These are phyloP conservation scores for Puccinia polysora DNA, from an alignment of 1,284 basidiomycete genomes.

Conservation along the genomic window DNA sequence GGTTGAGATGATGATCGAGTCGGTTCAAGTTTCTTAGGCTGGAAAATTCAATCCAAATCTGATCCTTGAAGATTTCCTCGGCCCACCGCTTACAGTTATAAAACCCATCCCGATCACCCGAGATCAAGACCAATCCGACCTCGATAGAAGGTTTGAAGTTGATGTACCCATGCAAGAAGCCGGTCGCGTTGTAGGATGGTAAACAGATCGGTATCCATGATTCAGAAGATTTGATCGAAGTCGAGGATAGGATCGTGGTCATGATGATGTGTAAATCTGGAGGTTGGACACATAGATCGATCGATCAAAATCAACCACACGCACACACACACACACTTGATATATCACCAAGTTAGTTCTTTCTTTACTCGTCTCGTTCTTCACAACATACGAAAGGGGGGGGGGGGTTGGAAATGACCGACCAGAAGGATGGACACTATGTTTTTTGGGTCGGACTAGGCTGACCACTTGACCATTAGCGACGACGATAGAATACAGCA, in stretches of 20 bases:
- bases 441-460: conserved; percentile 79
- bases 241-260: conserved; percentile 56
- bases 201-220: conserved; percentile 94
- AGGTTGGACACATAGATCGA: not conserved
- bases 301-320: not conserved
- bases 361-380: too few relatives aligned
- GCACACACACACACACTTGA: too few relatives aligned
- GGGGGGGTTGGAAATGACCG: too few relatives aligned
- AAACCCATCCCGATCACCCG: conserved; percentile 41
- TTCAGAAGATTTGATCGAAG: conserved; percentile 66
- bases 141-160: conserved; percentile 59
- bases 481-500: conserved; percentile 82
- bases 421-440: conserved; percentile 91
- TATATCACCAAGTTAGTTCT: too few relatives aligned
- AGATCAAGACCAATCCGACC: conserved; percentile 32
- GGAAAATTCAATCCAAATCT: conserved; percentile 34
- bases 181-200: conserved; percentile 83
- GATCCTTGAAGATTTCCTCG: conserved; percentile 4
- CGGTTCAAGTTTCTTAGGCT: not conserved
- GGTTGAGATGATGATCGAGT: not conserved
- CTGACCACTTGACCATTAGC: conserved; percentile 75
- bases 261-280: conserved; percentile 54
- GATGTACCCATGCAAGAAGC: conserved; percentile 89
- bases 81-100: conserved; percentile 21
- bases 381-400: too few relatives aligned